phyloP scores from a whole-genome alignment of 768 basidiomycete genomes.

The Trametes punicea region DNA sequence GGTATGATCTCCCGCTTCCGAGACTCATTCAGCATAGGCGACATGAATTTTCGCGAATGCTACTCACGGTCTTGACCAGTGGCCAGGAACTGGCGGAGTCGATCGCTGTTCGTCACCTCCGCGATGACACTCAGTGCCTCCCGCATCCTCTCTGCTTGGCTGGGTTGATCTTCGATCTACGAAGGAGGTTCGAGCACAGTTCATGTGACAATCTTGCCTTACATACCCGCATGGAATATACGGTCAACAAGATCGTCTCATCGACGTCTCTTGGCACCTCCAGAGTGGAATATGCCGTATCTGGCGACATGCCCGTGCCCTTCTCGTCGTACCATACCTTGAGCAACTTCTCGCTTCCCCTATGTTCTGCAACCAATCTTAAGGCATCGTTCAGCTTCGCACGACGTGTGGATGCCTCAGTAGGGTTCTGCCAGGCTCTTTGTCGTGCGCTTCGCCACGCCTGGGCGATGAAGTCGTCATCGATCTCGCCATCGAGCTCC shows the following conservation, averaged over 20 bases:
- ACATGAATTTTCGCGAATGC: background rate
- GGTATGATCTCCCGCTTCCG: constrained; percentile 61
- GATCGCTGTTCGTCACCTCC: constrained; percentile 68
- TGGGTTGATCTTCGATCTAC: constrained; percentile 70
- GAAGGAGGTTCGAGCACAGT: constrained; percentile 7
- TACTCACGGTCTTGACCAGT: constrained; percentile 75
- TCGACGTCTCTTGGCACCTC: constrained; percentile 70
- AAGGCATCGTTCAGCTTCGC: constrained; percentile 65
- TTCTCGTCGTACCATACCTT: constrained; percentile 53
- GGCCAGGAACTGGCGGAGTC: constrained; percentile 59
- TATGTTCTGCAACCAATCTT: constrained; percentile 61
- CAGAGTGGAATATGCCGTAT: constrained; percentile 67
- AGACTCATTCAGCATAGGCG: background rate
- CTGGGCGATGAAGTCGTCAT: constrained; percentile 64
- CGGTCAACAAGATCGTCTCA: constrained; percentile 72
- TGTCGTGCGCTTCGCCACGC: constrained; percentile 63
- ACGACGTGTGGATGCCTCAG: constrained; percentile 44
- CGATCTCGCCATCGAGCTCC: constrained; percentile 68
- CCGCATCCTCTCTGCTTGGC: constrained; percentile 64
- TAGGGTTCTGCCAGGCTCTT: constrained; percentile 50
- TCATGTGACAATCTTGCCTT: constrained; percentile 16
- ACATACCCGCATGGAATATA: constrained; percentile 67
- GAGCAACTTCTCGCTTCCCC: constrained; percentile 49
- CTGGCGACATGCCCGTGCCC: constrained; percentile 59
- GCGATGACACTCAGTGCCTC: constrained; percentile 75